Base-by-base conservation (phyloP, 2,329 filamentous ascomycete genomes). In the Penicillium decumbens region DNA sequence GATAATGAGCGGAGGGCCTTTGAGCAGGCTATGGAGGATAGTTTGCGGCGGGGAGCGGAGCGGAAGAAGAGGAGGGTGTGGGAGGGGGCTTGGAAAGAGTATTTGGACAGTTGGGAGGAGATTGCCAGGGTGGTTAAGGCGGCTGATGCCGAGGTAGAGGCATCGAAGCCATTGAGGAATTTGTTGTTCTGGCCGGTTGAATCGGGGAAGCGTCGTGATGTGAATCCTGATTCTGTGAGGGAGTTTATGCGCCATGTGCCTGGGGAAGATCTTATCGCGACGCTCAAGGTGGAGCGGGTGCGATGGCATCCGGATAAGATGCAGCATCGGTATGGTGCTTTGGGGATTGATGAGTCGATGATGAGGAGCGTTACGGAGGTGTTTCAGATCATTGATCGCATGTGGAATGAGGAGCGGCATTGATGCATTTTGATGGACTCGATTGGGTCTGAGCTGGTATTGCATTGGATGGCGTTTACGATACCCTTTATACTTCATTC, bases 261-360 rank as follows among this genome's bases (percentile, higher is more conserved):
- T 6, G 30, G 38, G 3, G 44, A 50, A 5, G 71, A 75, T 49
- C 47, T 80, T 18, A 46, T 71, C 12, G 74, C 77, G 39, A 67
- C 79, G 4, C 75, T 97, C 45, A 95, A 95, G 70, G 75, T 82
- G 4, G 93, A 98, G 74, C 82, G 93, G 44, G 84, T 97, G 15
- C 80, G 90, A 13, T 98, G 93, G 93, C 93, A 98, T 74, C 93
- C 93, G 3, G 93, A 98, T 72, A 98, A 97, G 76, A 87, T 97
- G 48, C 89, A 96, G 75, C 93, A 96, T 72, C 82, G 84, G 45
- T 84, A 95, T 52, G 88, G 89, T 3, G 82, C 80, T 0, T 74
- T 81, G 51, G 76, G 77, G 12, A 82, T 95, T 42, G 85, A 91
- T 41, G 78, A 82, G 23, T 78, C 78, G 3, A 82, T 88, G 3